phyloP scores from a whole-genome alignment of 2,329 filamentous ascomycete genomes.

The Pseudopithomyces maydicus region DNA sequence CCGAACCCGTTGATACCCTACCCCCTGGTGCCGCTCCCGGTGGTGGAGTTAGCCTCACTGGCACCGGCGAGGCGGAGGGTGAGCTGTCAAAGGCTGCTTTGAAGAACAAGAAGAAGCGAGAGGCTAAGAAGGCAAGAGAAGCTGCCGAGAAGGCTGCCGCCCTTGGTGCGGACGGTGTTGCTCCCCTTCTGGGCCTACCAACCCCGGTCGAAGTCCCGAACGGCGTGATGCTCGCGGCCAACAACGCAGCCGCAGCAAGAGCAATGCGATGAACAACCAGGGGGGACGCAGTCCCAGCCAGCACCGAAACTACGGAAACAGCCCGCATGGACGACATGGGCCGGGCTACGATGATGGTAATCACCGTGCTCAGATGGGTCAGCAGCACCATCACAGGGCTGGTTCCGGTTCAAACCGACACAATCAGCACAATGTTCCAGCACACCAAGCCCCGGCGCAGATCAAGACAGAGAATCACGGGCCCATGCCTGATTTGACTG shows the following conservation, averaged over 20 bases:
- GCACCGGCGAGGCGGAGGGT: conserved; percentile 70
- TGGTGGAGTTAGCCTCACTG: conserved; percentile 68
- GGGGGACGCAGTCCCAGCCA: conserved; percentile 34
- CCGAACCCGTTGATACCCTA: conserved; percentile 70
- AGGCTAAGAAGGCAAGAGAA: conserved; percentile 89
- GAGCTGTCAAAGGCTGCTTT: conserved; percentile 80
- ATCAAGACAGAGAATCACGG: conserved; percentile 41
- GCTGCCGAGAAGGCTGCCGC: conserved; percentile 60
- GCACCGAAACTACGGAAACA: conserved; percentile 32
- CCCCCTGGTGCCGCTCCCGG: conserved; percentile 73
- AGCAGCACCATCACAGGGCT: conserved; percentile 31
- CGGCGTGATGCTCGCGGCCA: conserved; percentile 61
- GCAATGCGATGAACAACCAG: conserved; percentile 24
- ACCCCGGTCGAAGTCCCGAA: conserved; percentile 65
- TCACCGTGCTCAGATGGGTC: conserved; percentile 30
- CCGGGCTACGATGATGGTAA: conserved; percentile 28
- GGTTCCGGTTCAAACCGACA: conserved; percentile 24
- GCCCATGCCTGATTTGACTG: conserved; percentile 55
- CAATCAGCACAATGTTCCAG: conserved; percentile 11
- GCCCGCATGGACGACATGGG: conserved; percentile 13
- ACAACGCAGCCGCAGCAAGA: conserved; percentile 57
- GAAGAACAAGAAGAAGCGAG: conserved; percentile 99
- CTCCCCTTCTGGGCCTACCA: conserved; percentile 33
- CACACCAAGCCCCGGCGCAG: conserved; percentile 23
- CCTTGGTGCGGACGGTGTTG: conserved; percentile 36